These are phyloP conservation scores for Colletotrichum navitas DNA, from an alignment of 2,329 filamentous ascomycete genomes.

Conservation along the genomic window DNA sequence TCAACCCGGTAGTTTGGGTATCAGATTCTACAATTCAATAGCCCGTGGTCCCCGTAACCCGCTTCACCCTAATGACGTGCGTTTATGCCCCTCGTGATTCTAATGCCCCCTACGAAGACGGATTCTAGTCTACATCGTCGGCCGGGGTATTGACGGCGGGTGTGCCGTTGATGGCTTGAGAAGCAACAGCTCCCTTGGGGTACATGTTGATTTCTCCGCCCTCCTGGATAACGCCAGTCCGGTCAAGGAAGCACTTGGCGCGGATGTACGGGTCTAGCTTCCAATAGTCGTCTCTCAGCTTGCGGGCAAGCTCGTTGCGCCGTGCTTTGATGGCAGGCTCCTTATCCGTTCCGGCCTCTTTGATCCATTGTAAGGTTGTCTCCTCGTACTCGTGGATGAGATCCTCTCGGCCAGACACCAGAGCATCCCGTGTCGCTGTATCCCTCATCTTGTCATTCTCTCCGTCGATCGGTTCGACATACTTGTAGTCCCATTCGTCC, in stretches of 20 bases:
- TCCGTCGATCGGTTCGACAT: conserved; percentile 78
- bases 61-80: background rate
- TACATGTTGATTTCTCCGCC: conserved; percentile 82
- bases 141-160: conserved; percentile 51
- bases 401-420: conserved; percentile 73
- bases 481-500: conserved; percentile 87
- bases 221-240: conserved; percentile 76
- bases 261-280: conserved; percentile 87
- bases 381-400: conserved; percentile 82
- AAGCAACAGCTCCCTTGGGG: conserved; percentile 48
- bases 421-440: conserved; percentile 68
- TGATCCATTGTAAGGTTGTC: conserved; percentile 82
- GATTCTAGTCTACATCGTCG: conserved; percentile 61
- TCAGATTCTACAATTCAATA: conserved; percentile 41
- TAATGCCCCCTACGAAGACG: background rate
- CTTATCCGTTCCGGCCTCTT: conserved; percentile 60
- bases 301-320: conserved; percentile 71
- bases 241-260: conserved; percentile 86
- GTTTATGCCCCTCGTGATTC: background rate
- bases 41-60: conserved; percentile 1
- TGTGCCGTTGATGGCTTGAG: conserved; percentile 44
- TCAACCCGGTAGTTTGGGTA: background rate
- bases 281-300: conserved; percentile 86
- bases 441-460: conserved; percentile 85
- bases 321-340: conserved; percentile 64